Evolutionary conservation across 305 asterid species (phyloP).

Genomic region (Fraxinus ornus): DNA sequence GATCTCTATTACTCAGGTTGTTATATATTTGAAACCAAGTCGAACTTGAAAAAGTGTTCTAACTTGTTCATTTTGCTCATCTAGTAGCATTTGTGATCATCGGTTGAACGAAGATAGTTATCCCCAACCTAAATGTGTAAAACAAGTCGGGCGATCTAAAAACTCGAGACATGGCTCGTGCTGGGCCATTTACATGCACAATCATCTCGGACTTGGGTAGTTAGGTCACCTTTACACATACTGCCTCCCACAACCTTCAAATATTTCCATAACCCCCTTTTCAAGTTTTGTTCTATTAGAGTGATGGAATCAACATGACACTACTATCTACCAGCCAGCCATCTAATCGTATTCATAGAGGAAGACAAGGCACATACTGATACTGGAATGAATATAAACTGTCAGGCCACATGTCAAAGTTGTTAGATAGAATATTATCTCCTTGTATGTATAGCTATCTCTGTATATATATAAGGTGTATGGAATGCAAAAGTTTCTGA

Average conservation of each 20-base stretch:
- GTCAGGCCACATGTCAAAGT: too few relatives aligned
- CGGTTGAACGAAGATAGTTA: background rate
- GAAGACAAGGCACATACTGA: too few relatives aligned
- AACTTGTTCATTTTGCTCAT: background rate
- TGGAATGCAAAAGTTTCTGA: too few relatives aligned
- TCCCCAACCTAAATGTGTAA: background rate
- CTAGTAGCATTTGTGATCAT: background rate
- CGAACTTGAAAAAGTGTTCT: background rate
- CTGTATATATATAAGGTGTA: too few relatives aligned
- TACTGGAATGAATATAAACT: too few relatives aligned
- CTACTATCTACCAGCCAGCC: too few relatives aligned
- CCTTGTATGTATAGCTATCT: too few relatives aligned
- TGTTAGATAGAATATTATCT: too few relatives aligned
- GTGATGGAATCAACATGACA: too few relatives aligned
- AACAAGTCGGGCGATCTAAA: background rate
- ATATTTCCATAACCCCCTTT: background rate
- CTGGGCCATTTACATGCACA: background rate
- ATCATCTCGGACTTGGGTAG: background rate
- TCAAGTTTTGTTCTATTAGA: too few relatives aligned
- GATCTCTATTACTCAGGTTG: background rate
- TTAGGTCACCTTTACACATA: background rate
- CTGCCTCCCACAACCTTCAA: background rate
- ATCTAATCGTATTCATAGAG: too few relatives aligned
- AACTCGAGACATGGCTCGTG: background rate
- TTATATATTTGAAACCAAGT: too few relatives aligned